A percentile compares a stretch with the other conserved stretches of the same genome.
Evolutionary conservation across 2,329 filamentous ascomycete species (phyloP).

Genomic region (Colletotrichum graminicola): DNA sequence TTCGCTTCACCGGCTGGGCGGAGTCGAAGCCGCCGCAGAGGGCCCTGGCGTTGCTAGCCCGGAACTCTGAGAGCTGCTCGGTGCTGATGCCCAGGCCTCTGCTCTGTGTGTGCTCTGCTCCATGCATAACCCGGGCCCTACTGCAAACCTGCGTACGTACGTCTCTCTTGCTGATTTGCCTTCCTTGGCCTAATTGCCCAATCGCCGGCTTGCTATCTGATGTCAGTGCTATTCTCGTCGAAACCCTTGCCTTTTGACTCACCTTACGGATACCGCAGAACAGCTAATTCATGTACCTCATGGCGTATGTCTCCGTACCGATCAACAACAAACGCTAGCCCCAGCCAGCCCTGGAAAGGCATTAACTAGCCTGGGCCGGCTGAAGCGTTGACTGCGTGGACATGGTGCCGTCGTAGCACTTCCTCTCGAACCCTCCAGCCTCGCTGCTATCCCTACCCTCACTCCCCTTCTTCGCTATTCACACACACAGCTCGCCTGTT

Average conservation of each 20-base stretch:
- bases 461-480: conserved; percentile 24
- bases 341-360: conserved; percentile 26
- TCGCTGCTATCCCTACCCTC: conserved; percentile 28
- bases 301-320: not conserved
- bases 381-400: conserved; percentile 40
- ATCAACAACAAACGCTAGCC: conserved; percentile 21
- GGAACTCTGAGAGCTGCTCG: conserved; percentile 7
- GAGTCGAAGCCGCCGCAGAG: conserved; percentile 40
- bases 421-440: conserved; percentile 26
- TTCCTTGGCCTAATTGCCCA: conserved; percentile 34
- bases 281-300: not conserved
- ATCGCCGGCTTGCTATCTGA: conserved; percentile 31
- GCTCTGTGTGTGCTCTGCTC: conserved; percentile 7
- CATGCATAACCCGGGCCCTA: not conserved
- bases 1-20: conserved; percentile 42
- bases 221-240: conserved; percentile 32
- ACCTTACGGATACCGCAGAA: conserved; percentile 15
- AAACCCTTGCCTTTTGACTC: conserved; percentile 14
- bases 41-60: conserved; percentile 35
- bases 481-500: conserved; percentile 12
- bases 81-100: conserved; percentile 10
- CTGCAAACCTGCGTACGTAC: too few relatives aligned
- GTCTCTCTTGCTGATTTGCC: not conserved
- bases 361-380: conserved; percentile 26
- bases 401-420: conserved; percentile 37